Conservation (phyloP, 164 flowering plant genomes). For the Santalum album region DNA sequence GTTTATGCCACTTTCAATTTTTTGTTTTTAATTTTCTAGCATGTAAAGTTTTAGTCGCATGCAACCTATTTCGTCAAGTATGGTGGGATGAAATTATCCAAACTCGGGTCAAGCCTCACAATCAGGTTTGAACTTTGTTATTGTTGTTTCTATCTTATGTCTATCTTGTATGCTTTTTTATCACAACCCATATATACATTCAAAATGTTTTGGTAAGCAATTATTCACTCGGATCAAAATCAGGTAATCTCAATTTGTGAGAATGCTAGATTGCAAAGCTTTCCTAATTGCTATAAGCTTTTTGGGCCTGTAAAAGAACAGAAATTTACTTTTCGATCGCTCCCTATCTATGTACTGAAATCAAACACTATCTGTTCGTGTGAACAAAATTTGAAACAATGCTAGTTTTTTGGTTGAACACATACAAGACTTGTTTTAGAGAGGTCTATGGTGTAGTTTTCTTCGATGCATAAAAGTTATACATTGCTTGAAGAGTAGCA, state of each 20-base stretch:
- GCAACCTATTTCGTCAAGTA: conserved; percentile 70
- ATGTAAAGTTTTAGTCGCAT: background rate
- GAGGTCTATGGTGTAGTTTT: no score
- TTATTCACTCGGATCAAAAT: conserved; percentile 71
- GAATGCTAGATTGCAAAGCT: conserved; percentile 79
- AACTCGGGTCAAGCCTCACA: conserved; percentile 91
- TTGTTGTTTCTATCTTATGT: no score
- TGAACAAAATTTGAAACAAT: no score
- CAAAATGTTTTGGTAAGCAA: conserved; percentile 18
- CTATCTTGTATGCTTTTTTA: background rate
- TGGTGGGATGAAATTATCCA: conserved; percentile 92
- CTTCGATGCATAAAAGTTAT: no score
- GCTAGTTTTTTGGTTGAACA: no score
- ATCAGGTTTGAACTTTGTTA: no score
- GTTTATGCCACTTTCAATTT: background rate
- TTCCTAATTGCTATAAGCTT: conserved; percentile 61
- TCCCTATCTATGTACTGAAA: background rate
- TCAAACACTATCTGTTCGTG: no score
- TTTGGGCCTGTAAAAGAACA: conserved; percentile 57
- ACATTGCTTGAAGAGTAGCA: no score
- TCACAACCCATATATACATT: no score
- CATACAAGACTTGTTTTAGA: no score
- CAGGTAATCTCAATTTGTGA: conserved; percentile 72
- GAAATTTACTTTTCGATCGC: conserved; percentile 9
- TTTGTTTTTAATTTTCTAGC: background rate